A percentile compares a stretch with the other conserved stretches of the same genome.
Evolutionary conservation across 768 basidiomycete genomes (phyloP).

Genomic region (Boletus reticuloceps): DNA sequence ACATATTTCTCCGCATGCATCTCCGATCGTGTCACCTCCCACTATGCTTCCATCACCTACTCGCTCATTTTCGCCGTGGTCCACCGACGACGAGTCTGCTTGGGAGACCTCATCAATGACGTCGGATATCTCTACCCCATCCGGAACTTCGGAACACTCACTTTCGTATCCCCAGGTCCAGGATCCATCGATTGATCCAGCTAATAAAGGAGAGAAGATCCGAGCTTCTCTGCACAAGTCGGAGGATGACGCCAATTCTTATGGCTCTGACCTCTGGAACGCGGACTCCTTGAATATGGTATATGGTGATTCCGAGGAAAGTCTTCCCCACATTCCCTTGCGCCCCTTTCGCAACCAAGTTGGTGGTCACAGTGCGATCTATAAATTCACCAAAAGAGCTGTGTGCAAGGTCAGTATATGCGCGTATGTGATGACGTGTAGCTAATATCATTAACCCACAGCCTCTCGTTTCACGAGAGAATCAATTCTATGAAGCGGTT

Average conservation of each 20-base stretch:
- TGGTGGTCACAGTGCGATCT: slow-evolving; percentile 95
- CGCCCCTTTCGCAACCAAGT: slow-evolving; percentile 97
- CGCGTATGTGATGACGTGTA: not conserved
- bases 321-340: slow-evolving; percentile 84
- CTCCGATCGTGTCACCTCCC: slow-evolving; percentile 13
- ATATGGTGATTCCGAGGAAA: slow-evolving; percentile 50
- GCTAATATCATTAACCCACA: slow-evolving; percentile 34
- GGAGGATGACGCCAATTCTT: slow-evolving; percentile 15
- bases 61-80: slow-evolving; percentile 55
- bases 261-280: slow-evolving; percentile 20
- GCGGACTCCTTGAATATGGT: slow-evolving; percentile 39
- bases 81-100: slow-evolving; percentile 73
- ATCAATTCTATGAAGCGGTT: slow-evolving; percentile 96
- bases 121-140: slow-evolving; percentile 60
- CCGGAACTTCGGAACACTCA: slow-evolving; percentile 37
- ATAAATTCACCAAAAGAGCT: slow-evolving; percentile 95
- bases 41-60: slow-evolving; percentile 12
- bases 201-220: slow-evolving; percentile 16
- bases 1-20: slow-evolving; percentile 29
- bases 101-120: slow-evolving; percentile 72
- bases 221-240: slow-evolving; percentile 6
- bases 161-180: slow-evolving; percentile 27
- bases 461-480: slow-evolving; percentile 96
- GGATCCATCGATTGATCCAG: slow-evolving; percentile 17
- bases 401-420: slow-evolving; percentile 86